These are phyloP conservation scores for Stachybotrys echinatus DNA, from an alignment of 2,329 filamentous ascomycete genomes.

Conservation along the genomic window DNA sequence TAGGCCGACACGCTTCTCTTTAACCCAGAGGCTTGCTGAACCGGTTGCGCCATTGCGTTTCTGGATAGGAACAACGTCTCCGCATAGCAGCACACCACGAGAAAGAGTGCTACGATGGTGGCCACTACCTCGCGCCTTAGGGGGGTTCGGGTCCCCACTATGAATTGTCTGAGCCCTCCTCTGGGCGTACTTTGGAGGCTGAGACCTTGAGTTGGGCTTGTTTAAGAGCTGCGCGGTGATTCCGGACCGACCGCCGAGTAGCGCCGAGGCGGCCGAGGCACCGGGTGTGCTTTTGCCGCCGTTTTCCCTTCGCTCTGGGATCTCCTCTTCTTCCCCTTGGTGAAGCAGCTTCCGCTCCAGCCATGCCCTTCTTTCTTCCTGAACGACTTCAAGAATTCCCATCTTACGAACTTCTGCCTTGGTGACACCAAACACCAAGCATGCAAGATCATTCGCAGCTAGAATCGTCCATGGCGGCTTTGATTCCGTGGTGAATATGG, in stretches of 20 bases:
- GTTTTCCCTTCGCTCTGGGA: slow-evolving; percentile 22
- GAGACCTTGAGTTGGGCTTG: slow-evolving; percentile 64
- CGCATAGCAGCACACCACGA: slow-evolving; percentile 84
- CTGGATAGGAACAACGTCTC: slow-evolving; percentile 96
- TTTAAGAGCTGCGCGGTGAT: slow-evolving; percentile 85
- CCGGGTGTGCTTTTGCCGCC: slow-evolving; percentile 28
- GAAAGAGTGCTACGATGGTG: slow-evolving; percentile 72
- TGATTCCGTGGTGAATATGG: slow-evolving; percentile 94
- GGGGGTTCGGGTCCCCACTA: slow-evolving; percentile 47
- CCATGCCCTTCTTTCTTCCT: slow-evolving; percentile 84
- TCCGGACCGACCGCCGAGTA: slow-evolving; percentile 66
- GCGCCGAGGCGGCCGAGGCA: slow-evolving; percentile 36
- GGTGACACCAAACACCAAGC: slow-evolving; percentile 98
- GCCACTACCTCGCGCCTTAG: slow-evolving; percentile 47
- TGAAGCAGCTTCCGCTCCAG: slow-evolving; percentile 75
- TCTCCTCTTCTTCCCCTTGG: slow-evolving; percentile 31
- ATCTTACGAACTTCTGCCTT: slow-evolving; percentile 90
- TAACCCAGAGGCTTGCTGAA: slow-evolving; percentile 95
- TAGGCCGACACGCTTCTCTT: slow-evolving; percentile 87
- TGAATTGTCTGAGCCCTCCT: slow-evolving; percentile 62
- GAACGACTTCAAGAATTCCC: slow-evolving; percentile 91
- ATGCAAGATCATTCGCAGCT: slow-evolving; percentile 92
- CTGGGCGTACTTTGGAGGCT: slow-evolving; percentile 44
- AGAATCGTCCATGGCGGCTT: slow-evolving; percentile 92
- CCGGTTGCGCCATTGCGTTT: slow-evolving; percentile 91